Percentiles rank a stretch among this genome's conserved stretches.
phyloP scores from a whole-genome alignment of 2,329 filamentous ascomycete species.

The Neonectria magnoliae region DNA sequence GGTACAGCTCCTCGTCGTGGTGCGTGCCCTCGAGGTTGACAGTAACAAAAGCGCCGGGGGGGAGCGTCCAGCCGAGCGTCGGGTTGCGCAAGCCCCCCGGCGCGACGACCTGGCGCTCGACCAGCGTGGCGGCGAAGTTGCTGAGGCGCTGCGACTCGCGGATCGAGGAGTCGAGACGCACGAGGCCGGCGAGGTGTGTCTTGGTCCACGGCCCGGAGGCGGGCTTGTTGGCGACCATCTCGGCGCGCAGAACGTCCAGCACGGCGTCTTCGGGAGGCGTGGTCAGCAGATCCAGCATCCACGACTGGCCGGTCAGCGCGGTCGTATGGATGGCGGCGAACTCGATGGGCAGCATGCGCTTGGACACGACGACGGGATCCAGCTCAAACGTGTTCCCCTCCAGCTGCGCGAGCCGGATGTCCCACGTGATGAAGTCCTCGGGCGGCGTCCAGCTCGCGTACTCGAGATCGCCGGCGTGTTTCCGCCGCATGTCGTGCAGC shows the following conservation, averaged over 20 bases:
- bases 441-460: constrained; percentile 56
- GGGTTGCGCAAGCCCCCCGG: constrained; percentile 55
- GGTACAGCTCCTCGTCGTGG: constrained; percentile 57
- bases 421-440: constrained; percentile 68
- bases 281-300: constrained; percentile 58
- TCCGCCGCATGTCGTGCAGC: constrained; percentile 56
- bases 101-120: constrained; percentile 57
- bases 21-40: constrained; percentile 57
- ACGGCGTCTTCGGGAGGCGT: constrained; percentile 48
- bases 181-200: constrained; percentile 52
- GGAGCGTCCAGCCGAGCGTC: constrained; percentile 46
- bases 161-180: constrained; percentile 61
- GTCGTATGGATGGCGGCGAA: constrained; percentile 70
- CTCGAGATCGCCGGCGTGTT: constrained; percentile 51
- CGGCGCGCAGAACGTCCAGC: constrained; percentile 55
- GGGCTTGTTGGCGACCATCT: constrained; percentile 46
- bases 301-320: constrained; percentile 59
- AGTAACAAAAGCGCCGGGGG: constrained; percentile 55
- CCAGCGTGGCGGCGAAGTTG: constrained; percentile 57
- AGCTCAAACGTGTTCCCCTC: constrained; percentile 57
- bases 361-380: constrained; percentile 58
- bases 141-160: constrained; percentile 63
- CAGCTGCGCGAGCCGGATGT: constrained; percentile 59
- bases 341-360: constrained; percentile 64
- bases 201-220: constrained; percentile 58